These are phyloP conservation scores for Cercospora zeae-maydis DNA, from an alignment of 2,329 filamentous ascomycete genomes.

Conservation along the genomic window DNA sequence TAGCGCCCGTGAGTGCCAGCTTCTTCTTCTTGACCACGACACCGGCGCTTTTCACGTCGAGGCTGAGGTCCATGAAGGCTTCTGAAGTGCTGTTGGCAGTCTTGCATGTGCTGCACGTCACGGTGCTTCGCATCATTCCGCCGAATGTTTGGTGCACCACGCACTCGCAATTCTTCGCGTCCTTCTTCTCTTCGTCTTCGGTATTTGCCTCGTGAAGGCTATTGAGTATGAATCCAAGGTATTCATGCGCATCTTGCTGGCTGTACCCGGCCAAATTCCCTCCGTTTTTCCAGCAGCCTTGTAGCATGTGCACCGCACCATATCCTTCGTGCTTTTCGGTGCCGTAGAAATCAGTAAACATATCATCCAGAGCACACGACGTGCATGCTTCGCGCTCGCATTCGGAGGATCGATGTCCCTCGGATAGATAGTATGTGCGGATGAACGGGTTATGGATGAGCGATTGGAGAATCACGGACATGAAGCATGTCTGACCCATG, in stretches of 20 bases:
- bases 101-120: conserved; percentile 83
- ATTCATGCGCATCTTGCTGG: conserved; percentile 96
- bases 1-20: conserved; percentile 48
- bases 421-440: conserved; percentile 85
- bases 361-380: conserved; percentile 59
- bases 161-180: conserved; percentile 63
- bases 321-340: conserved; percentile 82
- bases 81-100: conserved; percentile 80
- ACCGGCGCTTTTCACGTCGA: conserved; percentile 68
- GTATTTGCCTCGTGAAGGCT: conserved; percentile 77
- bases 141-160: conserved; percentile 94
- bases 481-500: conserved; percentile 97
- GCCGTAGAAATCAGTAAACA: conserved; percentile 62
- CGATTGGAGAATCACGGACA: conserved; percentile 91
- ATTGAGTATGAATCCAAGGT: conserved; percentile 92
- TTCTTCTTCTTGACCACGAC: conserved; percentile 59
- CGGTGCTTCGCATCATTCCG: conserved; percentile 83
- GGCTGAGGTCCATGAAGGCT: conserved; percentile 83
- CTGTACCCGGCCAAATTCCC: conserved; percentile 74
- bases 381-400: conserved; percentile 61
- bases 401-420: conserved; percentile 76
- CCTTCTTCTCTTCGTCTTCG: conserved; percentile 39
- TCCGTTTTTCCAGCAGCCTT: conserved; percentile 80
- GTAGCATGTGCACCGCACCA: conserved; percentile 82
- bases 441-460: conserved; percentile 91